Evolutionary conservation across 208 protist genomes (phyloP).

Genomic region (Wallacemonas rigidus): DNA sequence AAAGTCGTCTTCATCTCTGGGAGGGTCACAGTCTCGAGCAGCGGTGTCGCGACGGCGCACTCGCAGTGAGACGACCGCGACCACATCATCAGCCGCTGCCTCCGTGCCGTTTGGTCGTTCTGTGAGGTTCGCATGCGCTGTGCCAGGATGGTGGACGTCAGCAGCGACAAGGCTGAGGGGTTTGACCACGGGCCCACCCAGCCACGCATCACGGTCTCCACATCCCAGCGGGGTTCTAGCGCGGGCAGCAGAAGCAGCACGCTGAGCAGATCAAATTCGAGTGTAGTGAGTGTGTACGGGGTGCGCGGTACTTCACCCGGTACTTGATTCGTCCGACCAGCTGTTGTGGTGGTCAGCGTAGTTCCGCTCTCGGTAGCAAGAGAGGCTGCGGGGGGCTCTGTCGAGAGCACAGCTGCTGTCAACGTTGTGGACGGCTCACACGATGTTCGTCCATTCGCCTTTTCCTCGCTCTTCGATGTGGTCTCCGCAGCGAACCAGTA

Average conservation of each 20-base stretch:
- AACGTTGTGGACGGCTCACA: too few relatives aligned
- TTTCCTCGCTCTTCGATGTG: too few relatives aligned
- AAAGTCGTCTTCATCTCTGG: not conserved
- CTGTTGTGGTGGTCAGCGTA: too few relatives aligned
- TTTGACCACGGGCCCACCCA: slow-evolving; percentile 1
- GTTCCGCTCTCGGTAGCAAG: too few relatives aligned
- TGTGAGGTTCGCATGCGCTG: not conserved
- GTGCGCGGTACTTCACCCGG: not conserved
- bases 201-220: not conserved
- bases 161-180: not conserved
- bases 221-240: not conserved
- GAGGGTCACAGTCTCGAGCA: not conserved
- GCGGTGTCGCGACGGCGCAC: not conserved
- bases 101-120: not conserved
- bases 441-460: too few relatives aligned
- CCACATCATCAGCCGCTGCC: not conserved
- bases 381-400: too few relatives aligned
- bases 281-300: slow-evolving; percentile 14
- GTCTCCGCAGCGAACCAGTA: slow-evolving; percentile 3
- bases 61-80: not conserved
- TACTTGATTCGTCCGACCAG: too few relatives aligned
- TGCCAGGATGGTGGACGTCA: slow-evolving; percentile 5
- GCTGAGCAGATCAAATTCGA: slow-evolving; percentile 35
- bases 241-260: slow-evolving; percentile 27
- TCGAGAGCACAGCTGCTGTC: not conserved